Conservation (phyloP, 352 stramenopile genomes). For the Ochromonadaceae sp. region DNA sequence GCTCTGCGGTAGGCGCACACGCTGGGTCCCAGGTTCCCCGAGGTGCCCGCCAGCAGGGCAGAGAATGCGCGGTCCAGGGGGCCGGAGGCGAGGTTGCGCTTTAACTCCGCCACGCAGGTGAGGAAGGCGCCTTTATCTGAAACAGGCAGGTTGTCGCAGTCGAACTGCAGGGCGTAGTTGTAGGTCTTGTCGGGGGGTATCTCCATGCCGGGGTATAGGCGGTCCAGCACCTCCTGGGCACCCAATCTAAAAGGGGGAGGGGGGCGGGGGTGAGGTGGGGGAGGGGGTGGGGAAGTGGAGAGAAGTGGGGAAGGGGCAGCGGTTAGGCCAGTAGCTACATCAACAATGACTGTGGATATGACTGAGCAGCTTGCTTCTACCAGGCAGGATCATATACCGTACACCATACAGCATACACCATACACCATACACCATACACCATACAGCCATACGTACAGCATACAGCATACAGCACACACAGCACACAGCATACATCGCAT, state of each 20-base stretch:
- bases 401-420: too few relatives aligned
- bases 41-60: slow-evolving; percentile 19
- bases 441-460: not conserved
- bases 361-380: too few relatives aligned
- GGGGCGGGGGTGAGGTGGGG: too few relatives aligned
- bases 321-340: too few relatives aligned
- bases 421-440: too few relatives aligned
- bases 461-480: too few relatives aligned
- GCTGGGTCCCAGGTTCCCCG: slow-evolving; percentile 10
- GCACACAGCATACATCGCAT: too few relatives aligned
- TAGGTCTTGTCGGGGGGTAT: slow-evolving; percentile 20
- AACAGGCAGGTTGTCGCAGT: slow-evolving; percentile 27
- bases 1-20: slow-evolving; percentile 22
- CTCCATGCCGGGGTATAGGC: slow-evolving; percentile 24
- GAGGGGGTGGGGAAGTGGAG: too few relatives aligned
- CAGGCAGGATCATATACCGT: too few relatives aligned
- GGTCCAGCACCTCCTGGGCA: slow-evolving; percentile 23
- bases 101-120: slow-evolving; percentile 24
- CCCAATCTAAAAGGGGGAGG: too few relatives aligned
- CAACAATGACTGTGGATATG: too few relatives aligned
- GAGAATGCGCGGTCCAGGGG: slow-evolving; percentile 28
- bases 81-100: slow-evolving; percentile 28
- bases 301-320: too few relatives aligned
- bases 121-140: not conserved
- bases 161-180: slow-evolving; percentile 27